Percentiles rank a stretch among this genome's conserved stretches.
phyloP scores from a whole-genome alignment of 2,329 filamentous ascomycete genomes.

The Aspergillus amoenus region DNA sequence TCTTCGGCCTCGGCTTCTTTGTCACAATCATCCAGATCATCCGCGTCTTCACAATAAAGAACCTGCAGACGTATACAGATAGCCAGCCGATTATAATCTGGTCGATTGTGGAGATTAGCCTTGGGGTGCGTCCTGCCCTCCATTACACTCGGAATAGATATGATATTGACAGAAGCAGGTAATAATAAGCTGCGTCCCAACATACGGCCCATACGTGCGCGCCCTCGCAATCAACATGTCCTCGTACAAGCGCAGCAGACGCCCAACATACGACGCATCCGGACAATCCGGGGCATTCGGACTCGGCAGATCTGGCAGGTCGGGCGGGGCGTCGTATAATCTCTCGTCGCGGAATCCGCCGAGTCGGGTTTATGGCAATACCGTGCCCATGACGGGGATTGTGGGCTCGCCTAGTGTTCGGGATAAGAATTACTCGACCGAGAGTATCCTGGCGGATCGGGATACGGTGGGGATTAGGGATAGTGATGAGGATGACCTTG shows the following conservation, averaged over 20 bases:
- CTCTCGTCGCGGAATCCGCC: background rate
- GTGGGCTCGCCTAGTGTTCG: background rate
- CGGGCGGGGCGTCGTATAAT: background rate
- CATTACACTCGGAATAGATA: no score
- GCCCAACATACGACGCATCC: background rate
- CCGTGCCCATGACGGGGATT: background rate
- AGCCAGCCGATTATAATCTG: constrained; percentile 45
- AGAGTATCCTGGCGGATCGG: background rate
- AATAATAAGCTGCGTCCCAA: constrained; percentile 44
- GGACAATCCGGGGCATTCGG: background rate
- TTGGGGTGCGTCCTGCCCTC: constrained; percentile 31
- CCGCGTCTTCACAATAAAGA: constrained; percentile 51
- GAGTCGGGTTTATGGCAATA: background rate
- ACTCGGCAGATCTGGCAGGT: no score
- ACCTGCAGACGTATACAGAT: constrained; percentile 47
- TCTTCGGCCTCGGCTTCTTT: constrained; percentile 54
- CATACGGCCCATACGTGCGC: constrained; percentile 43
- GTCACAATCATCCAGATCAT: constrained; percentile 53
- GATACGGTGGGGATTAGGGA: no score
- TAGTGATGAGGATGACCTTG: no score
- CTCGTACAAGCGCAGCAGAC: constrained; percentile 13
- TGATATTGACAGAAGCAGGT: constrained; percentile 16
- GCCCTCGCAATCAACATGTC: constrained; percentile 19
- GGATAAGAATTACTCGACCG: background rate
- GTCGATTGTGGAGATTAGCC: constrained; percentile 47